Conservation (phyloP, 768 basidiomycete species). For the Suillus weaverae region DNA sequence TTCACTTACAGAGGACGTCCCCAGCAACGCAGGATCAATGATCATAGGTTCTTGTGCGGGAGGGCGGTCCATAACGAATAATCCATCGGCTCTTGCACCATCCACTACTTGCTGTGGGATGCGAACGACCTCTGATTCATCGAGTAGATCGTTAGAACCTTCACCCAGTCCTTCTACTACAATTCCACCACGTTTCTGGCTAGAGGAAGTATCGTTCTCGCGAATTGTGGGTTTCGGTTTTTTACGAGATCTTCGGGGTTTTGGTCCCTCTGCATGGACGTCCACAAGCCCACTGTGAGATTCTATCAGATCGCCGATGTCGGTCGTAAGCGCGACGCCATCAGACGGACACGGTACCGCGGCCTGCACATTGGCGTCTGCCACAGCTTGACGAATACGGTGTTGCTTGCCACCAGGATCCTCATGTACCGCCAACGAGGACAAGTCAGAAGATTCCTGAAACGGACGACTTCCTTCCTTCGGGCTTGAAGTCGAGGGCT, state of each 20-base stretch:
- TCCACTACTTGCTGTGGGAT: not conserved
- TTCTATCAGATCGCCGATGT: not conserved
- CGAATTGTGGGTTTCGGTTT: slow-evolving; percentile 7
- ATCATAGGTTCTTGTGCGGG: not conserved
- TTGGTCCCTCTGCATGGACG: not conserved
- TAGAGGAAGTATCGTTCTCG: not conserved
- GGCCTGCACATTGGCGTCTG: not conserved
- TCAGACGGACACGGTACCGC: no score
- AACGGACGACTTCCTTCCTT: not conserved
- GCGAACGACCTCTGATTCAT: not conserved
- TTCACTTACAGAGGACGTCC: not conserved
- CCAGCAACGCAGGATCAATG: not conserved
- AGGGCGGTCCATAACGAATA: not conserved
- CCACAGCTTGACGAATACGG: not conserved
- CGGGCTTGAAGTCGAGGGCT: not conserved
- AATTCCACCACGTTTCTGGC: not conserved
- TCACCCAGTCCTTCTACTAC: not conserved
- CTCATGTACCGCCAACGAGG: not conserved
- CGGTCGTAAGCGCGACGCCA: not conserved
- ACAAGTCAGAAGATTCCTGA: not conserved
- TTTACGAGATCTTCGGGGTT: not conserved
- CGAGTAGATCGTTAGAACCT: not conserved
- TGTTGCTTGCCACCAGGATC: not conserved
- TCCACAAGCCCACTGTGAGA: not conserved
- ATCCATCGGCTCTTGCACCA: not conserved